Evolutionary conservation across 257 asterid species (phyloP).

Genomic region (Salvia hispanica): DNA sequence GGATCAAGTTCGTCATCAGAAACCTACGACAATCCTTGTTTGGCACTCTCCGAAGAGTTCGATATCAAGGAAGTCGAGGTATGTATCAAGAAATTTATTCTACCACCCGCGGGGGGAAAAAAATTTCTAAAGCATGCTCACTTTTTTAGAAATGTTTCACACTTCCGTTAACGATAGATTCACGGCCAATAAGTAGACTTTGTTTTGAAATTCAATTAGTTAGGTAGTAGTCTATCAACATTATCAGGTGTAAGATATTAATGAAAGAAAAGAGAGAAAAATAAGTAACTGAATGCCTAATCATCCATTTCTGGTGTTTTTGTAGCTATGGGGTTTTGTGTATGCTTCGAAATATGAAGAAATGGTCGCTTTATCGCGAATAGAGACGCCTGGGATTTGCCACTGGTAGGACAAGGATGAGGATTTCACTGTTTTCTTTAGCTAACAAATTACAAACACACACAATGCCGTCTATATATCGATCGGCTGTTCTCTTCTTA

Average conservation of each 20-base stretch:
- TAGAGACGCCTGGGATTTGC: constrained; percentile 81
- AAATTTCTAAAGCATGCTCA: too few relatives aligned
- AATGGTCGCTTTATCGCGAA: constrained; percentile 56
- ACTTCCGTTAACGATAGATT: too few relatives aligned
- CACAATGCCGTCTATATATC: constrained; percentile 13
- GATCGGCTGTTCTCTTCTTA: not conserved
- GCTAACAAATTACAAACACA: constrained; percentile 3
- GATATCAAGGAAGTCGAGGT: constrained; percentile 92
- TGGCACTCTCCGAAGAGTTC: constrained; percentile 65
- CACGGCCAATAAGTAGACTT: too few relatives aligned
- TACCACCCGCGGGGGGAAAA: too few relatives aligned
- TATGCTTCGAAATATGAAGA: constrained; percentile 85
- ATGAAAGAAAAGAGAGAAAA: too few relatives aligned
- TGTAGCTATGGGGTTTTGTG: constrained; percentile 91
- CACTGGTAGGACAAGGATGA: constrained; percentile 35
- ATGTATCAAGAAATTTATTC: constrained; percentile 47
- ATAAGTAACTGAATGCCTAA: too few relatives aligned
- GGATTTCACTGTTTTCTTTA: not conserved
- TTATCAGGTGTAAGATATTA: too few relatives aligned
- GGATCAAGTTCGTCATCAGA: constrained; percentile 94
- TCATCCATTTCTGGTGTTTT: not conserved
- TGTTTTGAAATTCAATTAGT: too few relatives aligned
- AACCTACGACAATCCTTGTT: constrained; percentile 83
- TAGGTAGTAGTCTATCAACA: too few relatives aligned
- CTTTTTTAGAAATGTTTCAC: too few relatives aligned